Conservation (phyloP, 306 rosid genomes). For the Prunus davidiana region DNA sequence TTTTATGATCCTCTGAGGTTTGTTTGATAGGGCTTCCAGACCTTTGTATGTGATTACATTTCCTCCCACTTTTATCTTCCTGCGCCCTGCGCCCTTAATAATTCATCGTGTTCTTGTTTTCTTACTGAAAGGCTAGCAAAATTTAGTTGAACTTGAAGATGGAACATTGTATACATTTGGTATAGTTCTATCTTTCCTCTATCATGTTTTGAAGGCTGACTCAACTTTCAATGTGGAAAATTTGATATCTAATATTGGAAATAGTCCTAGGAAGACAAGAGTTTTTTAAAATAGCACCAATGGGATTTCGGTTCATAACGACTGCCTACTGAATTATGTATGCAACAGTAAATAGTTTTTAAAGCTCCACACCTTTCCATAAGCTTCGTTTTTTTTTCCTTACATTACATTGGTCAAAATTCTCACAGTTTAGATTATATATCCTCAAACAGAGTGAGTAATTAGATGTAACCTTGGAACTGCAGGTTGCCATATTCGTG, state of each 20-base stretch:
- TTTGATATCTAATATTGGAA: neutral
- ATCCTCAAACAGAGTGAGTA: neutral
- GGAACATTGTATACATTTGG: neutral
- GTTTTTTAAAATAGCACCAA: neutral
- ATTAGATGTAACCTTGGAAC: constrained; percentile 7
- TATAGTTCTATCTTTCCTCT: neutral
- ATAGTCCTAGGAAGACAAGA: neutral
- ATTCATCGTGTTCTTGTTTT: neutral
- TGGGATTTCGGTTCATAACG: neutral
- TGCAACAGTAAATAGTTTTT: neutral
- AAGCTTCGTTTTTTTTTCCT: neutral
- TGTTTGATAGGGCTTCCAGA: too few relatives aligned
- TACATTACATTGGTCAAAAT: neutral
- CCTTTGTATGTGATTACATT: neutral
- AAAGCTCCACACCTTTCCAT: neutral
- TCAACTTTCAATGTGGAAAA: neutral
- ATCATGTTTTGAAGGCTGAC: neutral
- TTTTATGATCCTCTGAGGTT: too few relatives aligned
- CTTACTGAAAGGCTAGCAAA: neutral
- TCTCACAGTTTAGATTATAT: neutral
- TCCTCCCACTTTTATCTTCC: neutral
- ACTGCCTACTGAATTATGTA: neutral
- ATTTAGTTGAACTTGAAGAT: neutral
- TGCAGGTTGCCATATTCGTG: constrained; percentile 78
- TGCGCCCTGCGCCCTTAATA: neutral